A percentile compares a stretch with the other conserved stretches of the same genome.
Conservation (phyloP, 352 stramenopile species). For the Pythium oligandrum region DNA sequence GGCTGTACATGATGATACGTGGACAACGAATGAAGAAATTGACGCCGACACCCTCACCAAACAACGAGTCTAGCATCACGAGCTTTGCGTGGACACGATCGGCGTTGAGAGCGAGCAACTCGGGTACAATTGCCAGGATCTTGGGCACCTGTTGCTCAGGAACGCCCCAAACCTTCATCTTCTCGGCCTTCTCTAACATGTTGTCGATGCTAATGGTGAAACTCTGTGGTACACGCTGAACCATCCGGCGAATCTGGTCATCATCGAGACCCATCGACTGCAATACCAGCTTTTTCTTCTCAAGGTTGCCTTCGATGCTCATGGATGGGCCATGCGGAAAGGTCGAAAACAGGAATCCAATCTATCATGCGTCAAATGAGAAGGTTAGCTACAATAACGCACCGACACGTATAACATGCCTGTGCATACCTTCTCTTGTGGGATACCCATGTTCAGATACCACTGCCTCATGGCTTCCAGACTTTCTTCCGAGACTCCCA, state of each 20-base stretch:
- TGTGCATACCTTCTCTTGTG: conserved; percentile 7
- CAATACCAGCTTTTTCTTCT: conserved; percentile 40
- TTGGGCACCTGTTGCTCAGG: conserved; percentile 23
- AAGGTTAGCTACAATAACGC: neutral
- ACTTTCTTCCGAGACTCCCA: conserved; percentile 7
- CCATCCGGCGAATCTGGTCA: conserved; percentile 30
- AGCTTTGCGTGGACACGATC: conserved; percentile 41
- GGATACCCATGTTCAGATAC: conserved; percentile 9
- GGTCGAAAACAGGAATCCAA: conserved; percentile 48
- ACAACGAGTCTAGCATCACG: conserved; percentile 29
- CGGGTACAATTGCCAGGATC: conserved; percentile 31
- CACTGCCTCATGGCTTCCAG: conserved; percentile 8
- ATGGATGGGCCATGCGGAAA: conserved; percentile 36
- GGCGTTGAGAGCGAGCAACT: conserved; percentile 30
- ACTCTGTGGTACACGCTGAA: conserved; percentile 36
- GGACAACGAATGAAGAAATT: conserved; percentile 19
- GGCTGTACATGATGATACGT: conserved; percentile 54
- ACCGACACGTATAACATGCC: neutral
- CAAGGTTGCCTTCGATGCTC: conserved; percentile 29
- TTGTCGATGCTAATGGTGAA: conserved; percentile 31
- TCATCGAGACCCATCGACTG: conserved; percentile 26
- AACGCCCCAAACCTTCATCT: conserved; percentile 28
- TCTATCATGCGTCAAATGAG: conserved; percentile 15
- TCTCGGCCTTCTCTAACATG: conserved; percentile 26
- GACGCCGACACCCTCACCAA: conserved; percentile 23